Percentiles rank a stretch among this genome's conserved stretches.
Evolutionary conservation across 176 grass and related monocot genomes (phyloP).

Genomic region (Triticum timopheevii): DNA sequence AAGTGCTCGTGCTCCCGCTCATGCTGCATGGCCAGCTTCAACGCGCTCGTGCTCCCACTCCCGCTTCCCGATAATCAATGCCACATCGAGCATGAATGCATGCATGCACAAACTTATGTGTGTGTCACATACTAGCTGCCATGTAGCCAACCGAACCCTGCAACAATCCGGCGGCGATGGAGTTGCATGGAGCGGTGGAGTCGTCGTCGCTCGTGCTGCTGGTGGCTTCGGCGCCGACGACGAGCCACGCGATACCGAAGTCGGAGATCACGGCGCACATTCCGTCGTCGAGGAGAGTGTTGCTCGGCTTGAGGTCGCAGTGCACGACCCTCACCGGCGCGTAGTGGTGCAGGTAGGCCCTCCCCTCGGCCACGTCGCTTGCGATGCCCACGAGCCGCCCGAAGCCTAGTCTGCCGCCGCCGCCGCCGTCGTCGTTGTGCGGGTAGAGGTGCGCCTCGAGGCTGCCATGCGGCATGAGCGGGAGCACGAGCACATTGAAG

Average conservation of each 20-base stretch:
- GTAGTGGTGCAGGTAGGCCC: conserved; percentile 92
- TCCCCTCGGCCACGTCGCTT: conserved; percentile 75
- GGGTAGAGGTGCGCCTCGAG: no score
- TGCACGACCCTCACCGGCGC: conserved; percentile 72
- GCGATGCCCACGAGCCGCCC: conserved; percentile 56
- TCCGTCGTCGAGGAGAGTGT: conserved; percentile 66
- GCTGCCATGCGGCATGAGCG: no score
- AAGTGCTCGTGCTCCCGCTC: no score
- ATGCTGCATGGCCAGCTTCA: no score
- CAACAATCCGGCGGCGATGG: conserved; percentile 62
- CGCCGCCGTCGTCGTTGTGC: neutral
- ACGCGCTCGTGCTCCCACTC: no score
- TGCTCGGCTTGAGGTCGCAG: conserved; percentile 91
- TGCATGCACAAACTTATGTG: no score
- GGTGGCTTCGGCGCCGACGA: conserved; percentile 35
- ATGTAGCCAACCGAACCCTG: conserved; percentile 5
- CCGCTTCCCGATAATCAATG: no score
- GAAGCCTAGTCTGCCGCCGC: conserved; percentile 30
- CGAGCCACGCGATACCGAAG: conserved; percentile 72
- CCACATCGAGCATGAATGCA: no score
- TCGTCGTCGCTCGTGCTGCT: neutral
- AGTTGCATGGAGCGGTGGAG: conserved; percentile 12
- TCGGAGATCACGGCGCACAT: conserved; percentile 82
- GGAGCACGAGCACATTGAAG: no score
- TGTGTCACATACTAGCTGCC: no score